Evolutionary conservation across 306 rosid genomes (phyloP), one percentile per base, ranked within the genome.

Genomic region (Trichosanthes truncata): DNA sequence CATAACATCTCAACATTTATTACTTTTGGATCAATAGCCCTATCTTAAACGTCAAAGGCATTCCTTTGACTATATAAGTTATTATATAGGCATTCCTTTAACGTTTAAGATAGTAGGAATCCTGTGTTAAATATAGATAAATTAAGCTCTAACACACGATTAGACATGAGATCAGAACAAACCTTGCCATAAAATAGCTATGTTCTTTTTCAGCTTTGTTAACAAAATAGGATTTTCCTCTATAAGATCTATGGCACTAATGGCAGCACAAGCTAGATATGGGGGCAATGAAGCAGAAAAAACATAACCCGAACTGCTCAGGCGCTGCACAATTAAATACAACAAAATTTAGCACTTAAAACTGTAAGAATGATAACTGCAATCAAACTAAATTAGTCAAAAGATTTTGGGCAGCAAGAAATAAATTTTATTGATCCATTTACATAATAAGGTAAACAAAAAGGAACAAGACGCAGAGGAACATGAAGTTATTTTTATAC

Each of bases 281-380:
- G 99, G 99, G 38, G 99, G 99, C 86, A 96, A 83, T 59, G 98
- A 93, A 67, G 99, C 99, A 88, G 98, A 96, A 84, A 96, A 96
- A 82, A 93, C 97, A 3, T 96, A 96, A 40, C 97, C 98, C 52
- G 98, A 93, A 84, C 99, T 93, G 84, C 99, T 96, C 88, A 96
- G 78, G 52, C 99, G 91, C 99, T 96, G 94, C 80, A 78, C 84
- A 78, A 81, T 75, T 83, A 33, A 81, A 79, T 75, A 81, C 57
- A 62, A 4, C 8, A 76, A 31, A 84, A 57, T 56, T 85, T 81
- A 92, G 85, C 38, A 57, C 62, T 65, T 65, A 41, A 18, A 79
- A 66, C 35, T 53, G 65, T 7, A 60, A 18, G 31, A 55, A 31
- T 31, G 20, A 11, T 31, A 31, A 60, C 78, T 74, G 18, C 48